These are phyloP conservation scores for Fusarium sp. DNA, from an alignment of 2,329 filamentous ascomycete genomes.

Conservation along the genomic window DNA sequence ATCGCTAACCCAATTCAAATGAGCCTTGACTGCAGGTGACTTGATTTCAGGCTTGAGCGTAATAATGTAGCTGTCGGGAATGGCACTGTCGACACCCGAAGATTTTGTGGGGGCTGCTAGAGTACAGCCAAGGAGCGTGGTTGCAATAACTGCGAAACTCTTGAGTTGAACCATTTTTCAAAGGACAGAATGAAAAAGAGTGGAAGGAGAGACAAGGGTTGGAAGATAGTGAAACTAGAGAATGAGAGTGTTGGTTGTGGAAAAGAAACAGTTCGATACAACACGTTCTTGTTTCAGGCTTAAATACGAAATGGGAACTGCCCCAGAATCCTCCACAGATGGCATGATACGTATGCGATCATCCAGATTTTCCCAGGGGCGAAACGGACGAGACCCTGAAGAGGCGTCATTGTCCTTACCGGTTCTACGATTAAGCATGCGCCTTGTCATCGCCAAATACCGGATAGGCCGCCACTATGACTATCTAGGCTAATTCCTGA, in stretches of 20 bases:
- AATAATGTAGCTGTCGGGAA: conserved; percentile 69
- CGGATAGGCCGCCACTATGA: conserved; percentile 15
- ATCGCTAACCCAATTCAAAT: conserved; percentile 65
- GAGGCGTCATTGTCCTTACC: conserved; percentile 11
- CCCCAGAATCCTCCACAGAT: neutral
- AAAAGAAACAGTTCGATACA: neutral
- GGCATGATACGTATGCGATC: neutral
- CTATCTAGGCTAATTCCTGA: neutral
- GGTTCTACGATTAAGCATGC: conserved; percentile 8
- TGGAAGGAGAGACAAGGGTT: conserved; percentile 13
- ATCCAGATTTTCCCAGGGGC: conserved; percentile 1
- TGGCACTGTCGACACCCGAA: conserved; percentile 41
- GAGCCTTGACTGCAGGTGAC: conserved; percentile 61
- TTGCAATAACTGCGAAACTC: conserved; percentile 45
- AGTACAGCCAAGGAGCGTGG: conserved; percentile 45
- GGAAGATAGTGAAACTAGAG: conserved; percentile 1
- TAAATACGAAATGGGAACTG: conserved; percentile 26
- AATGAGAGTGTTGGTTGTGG: conserved; percentile 28
- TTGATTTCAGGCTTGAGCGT: conserved; percentile 70
- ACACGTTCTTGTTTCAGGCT: conserved; percentile 10
- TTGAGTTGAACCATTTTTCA: conserved; percentile 51
- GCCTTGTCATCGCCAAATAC: conserved; percentile 17
- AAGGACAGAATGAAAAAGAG: conserved; percentile 2
- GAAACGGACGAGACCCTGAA: conserved; percentile 29
- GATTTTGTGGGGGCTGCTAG: conserved; percentile 37